Percentiles rank a stretch among this genome's conserved stretches.
These are phyloP conservation scores for Euphorbia tirucalli DNA, from an alignment of 345 rosid genomes.

Conservation along the genomic window DNA sequence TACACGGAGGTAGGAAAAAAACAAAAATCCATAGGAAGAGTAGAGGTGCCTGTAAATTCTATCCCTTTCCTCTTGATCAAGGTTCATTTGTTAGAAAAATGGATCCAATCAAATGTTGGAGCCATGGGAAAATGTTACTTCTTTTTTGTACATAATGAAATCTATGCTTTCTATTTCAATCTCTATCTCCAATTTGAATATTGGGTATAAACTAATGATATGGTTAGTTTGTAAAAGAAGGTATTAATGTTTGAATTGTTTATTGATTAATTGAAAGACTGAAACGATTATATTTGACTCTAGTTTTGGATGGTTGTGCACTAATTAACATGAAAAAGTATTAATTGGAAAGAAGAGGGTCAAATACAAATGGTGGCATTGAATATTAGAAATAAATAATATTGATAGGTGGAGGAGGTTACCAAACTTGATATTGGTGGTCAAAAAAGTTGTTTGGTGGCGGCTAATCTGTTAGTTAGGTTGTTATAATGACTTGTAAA, in stretches of 20 bases:
- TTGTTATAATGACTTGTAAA: slow-evolving; percentile 5
- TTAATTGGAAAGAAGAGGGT: background rate
- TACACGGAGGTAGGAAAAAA: too few species aligned
- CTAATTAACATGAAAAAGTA: background rate
- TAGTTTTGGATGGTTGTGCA: slow-evolving; percentile 18
- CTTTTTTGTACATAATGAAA: slow-evolving; percentile 14
- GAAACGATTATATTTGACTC: slow-evolving; percentile 12
- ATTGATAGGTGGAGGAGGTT: slow-evolving; percentile 17
- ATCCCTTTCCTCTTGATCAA: background rate
- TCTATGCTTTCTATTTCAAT: background rate
- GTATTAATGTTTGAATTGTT: background rate
- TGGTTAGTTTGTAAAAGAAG: background rate
- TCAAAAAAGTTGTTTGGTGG: slow-evolving; percentile 15
- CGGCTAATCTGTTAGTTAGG: slow-evolving; percentile 13
- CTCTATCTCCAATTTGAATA: background rate
- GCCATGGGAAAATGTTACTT: slow-evolving; percentile 15
- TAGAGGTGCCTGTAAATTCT: slow-evolving; percentile 23
- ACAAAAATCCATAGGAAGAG: slow-evolving; percentile 9
- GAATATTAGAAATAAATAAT: background rate
- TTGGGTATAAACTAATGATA: too few species aligned
- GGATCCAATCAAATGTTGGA: slow-evolving; percentile 40
- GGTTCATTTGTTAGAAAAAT: slow-evolving; percentile 13
- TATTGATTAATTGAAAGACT: background rate
- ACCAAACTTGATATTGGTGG: slow-evolving; percentile 26
- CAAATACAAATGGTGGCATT: background rate